Evolutionary conservation across 1,284 basidiomycete genomes (phyloP).

Genomic region (Apiotrichum siamense): DNA sequence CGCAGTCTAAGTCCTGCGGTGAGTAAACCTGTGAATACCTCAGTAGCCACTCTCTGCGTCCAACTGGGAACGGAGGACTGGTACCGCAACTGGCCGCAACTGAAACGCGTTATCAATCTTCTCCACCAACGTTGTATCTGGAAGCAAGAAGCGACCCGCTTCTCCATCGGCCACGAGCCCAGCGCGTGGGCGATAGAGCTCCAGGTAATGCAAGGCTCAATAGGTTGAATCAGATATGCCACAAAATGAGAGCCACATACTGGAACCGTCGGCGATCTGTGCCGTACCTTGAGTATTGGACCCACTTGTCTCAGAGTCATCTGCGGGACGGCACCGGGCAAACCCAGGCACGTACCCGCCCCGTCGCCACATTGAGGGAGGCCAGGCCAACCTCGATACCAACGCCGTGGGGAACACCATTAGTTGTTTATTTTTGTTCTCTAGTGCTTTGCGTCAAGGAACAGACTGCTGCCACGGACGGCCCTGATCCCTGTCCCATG

Average conservation of each 20-base stretch:
- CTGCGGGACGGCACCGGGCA: constrained; percentile 30
- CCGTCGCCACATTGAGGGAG: constrained; percentile 72
- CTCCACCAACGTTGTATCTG: constrained; percentile 56
- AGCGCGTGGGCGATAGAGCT: constrained; percentile 62
- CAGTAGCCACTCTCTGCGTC: constrained; percentile 58
- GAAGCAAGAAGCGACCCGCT: background rate
- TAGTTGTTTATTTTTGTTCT: too few relatives aligned
- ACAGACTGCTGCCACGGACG: too few relatives aligned
- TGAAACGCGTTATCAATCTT: constrained; percentile 70
- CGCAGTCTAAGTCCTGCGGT: constrained; percentile 65
- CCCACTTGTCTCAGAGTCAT: constrained; percentile 21
- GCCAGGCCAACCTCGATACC: constrained; percentile 76
- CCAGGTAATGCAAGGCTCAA: constrained; percentile 78
- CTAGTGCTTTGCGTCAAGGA: too few relatives aligned
- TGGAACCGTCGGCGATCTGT: constrained; percentile 71
- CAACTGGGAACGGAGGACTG: constrained; percentile 71
- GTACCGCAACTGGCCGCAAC: constrained; percentile 60
- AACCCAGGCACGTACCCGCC: constrained; percentile 53
- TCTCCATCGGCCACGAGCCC: constrained; percentile 65
- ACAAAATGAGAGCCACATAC: constrained; percentile 16
- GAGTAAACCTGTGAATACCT: background rate
- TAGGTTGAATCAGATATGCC: background rate
- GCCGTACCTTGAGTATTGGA: background rate
- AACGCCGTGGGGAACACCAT: background rate
- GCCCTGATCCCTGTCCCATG: background rate